phyloP scores from a whole-genome alignment of 2,329 filamentous ascomycete genomes.

The Ophiostoma sp. region DNA sequence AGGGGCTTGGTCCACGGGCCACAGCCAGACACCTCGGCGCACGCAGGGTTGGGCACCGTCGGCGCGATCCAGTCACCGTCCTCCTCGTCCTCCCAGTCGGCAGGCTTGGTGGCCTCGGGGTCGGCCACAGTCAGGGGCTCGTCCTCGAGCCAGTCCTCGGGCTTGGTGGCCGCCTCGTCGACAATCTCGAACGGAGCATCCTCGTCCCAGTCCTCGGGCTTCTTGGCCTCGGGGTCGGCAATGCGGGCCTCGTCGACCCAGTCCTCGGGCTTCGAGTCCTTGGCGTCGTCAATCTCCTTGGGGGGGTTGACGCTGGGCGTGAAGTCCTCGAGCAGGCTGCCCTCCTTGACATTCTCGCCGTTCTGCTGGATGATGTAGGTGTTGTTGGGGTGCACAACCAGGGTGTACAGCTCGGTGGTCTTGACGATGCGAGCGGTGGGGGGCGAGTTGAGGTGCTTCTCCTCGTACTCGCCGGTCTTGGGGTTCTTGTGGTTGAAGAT shows the following conservation, averaged over 20 bases:
- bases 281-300: conserved; percentile 89
- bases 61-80: conserved; percentile 95
- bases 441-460: conserved; percentile 90
- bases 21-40: conserved; percentile 85
- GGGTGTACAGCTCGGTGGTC: conserved; percentile 89
- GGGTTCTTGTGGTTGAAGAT: conserved; percentile 99
- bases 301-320: conserved; percentile 85
- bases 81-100: conserved; percentile 99
- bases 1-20: conserved; percentile 86
- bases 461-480: conserved; percentile 98
- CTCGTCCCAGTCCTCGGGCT: conserved; percentile 99
- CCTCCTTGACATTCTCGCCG: conserved; percentile 79
- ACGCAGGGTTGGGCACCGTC: conserved; percentile 92
- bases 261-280: conserved; percentile 88
- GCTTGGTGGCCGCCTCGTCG: conserved; percentile 84
- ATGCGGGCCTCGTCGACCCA: conserved; percentile 96
- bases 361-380: conserved; percentile 90
- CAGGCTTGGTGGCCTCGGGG: conserved; percentile 93
- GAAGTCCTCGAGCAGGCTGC: conserved; percentile 92
- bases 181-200: conserved; percentile 94
- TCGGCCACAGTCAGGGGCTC: conserved; percentile 80
- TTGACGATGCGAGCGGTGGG: conserved; percentile 85
- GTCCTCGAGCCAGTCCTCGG: conserved; percentile 92
- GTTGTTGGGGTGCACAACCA: conserved; percentile 95
- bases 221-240: conserved; percentile 82